Percentiles rank a stretch among this genome's conserved stretches.
Evolutionary conservation across 2,329 filamentous ascomycete species (phyloP).

Genomic region (Dendryphion nanum): DNA sequence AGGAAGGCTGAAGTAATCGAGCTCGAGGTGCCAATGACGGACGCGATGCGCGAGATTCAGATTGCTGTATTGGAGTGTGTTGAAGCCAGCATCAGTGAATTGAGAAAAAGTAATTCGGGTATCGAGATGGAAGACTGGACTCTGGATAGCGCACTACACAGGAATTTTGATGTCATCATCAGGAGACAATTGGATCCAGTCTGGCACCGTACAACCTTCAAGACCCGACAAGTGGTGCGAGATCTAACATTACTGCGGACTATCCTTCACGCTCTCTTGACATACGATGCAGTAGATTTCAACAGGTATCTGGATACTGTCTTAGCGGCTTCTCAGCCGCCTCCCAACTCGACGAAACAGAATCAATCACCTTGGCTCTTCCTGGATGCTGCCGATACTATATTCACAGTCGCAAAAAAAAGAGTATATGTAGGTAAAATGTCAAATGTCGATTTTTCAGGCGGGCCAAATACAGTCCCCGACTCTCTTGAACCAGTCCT

Average conservation of each 20-base stretch:
- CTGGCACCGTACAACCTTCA: slow-evolving; percentile 95
- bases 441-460: slow-evolving; percentile 53
- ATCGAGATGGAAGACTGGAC: slow-evolving; percentile 98
- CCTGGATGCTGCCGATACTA: slow-evolving; percentile 87
- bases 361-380: slow-evolving; percentile 96
- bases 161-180: slow-evolving; percentile 87
- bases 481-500: slow-evolving; percentile 75
- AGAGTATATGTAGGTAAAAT: slow-evolving; percentile 80
- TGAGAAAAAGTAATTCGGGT: slow-evolving; percentile 86
- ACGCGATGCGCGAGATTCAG: slow-evolving; percentile 89
- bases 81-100: slow-evolving; percentile 87
- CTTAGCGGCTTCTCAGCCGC: slow-evolving; percentile 83
- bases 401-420: slow-evolving; percentile 86
- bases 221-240: slow-evolving; percentile 90
- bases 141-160: slow-evolving; percentile 85
- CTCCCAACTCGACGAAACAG: slow-evolving; percentile 81
- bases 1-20: slow-evolving; percentile 96
- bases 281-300: slow-evolving; percentile 87
- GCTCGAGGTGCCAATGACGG: slow-evolving; percentile 92
- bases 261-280: slow-evolving; percentile 77
- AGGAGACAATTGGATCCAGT: slow-evolving; percentile 90
- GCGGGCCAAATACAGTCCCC: slow-evolving; percentile 48
- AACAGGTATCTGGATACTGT: slow-evolving; percentile 93
- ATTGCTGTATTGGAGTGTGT: slow-evolving; percentile 95
- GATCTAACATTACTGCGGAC: slow-evolving; percentile 81